phyloP scores from a whole-genome alignment of 345 rosid genomes.

The Pistacia vera region DNA sequence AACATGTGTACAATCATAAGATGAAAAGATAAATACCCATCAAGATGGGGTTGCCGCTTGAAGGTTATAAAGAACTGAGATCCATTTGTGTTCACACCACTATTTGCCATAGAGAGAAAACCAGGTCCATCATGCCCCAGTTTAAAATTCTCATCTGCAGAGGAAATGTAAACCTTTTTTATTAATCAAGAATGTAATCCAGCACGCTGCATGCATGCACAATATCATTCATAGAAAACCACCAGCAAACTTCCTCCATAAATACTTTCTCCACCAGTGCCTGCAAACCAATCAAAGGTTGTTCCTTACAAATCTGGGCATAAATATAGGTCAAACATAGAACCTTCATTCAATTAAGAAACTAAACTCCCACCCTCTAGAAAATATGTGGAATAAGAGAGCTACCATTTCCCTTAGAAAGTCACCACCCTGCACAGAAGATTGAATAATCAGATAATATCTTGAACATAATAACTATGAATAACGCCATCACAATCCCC shows the following conservation, averaged over 20 bases:
- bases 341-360: slow-evolving; percentile 29
- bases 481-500: too few relatives aligned
- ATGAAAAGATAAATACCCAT: slow-evolving; percentile 59
- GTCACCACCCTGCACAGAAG: slow-evolving; percentile 84
- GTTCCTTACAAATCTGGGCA: slow-evolving; percentile 57
- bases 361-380: slow-evolving; percentile 6
- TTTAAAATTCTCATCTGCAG: slow-evolving; percentile 90
- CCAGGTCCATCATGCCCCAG: slow-evolving; percentile 82
- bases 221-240: slow-evolving; percentile 15
- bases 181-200: slow-evolving; percentile 9
- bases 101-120: slow-evolving; percentile 93
- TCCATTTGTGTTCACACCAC: slow-evolving; percentile 92
- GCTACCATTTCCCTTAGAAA: slow-evolving; percentile 90
- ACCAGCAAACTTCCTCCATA: slow-evolving; percentile 97
- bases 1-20: slow-evolving; percentile 13
- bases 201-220: neutral
- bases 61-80: slow-evolving; percentile 94
- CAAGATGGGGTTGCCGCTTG: slow-evolving; percentile 82
- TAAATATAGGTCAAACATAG: slow-evolving; percentile 42
- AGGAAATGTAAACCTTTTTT: slow-evolving; percentile 11
- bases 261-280: slow-evolving; percentile 99
- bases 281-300: slow-evolving; percentile 78
- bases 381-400: slow-evolving; percentile 21
- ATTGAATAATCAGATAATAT: neutral
- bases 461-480: too few relatives aligned